A percentile compares a stretch with the other conserved stretches of the same genome.
Conservation (phyloP, 208 protist species). For the Acanthamoeba culbertsoni region DNA sequence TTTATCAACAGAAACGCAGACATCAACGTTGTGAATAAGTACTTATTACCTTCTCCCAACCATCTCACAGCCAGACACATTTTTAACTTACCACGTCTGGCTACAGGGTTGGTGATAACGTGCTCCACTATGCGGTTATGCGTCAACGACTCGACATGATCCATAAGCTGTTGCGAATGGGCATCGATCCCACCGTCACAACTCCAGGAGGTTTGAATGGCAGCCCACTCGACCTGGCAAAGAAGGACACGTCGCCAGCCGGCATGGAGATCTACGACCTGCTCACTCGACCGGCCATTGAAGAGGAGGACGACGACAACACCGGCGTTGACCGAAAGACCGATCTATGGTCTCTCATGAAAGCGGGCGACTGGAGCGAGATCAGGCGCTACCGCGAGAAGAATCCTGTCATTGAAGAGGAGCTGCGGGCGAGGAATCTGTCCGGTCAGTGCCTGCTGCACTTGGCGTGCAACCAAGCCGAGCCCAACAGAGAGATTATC, state of each 20-base stretch:
- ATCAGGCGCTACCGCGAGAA: neutral
- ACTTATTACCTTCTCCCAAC: neutral
- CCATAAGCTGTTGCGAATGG: neutral
- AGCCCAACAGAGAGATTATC: conserved; percentile 19
- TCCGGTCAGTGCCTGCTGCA: neutral
- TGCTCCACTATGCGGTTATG: neutral
- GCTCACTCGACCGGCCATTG: neutral
- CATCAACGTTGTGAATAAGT: conserved; percentile 23
- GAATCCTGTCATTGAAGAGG: neutral
- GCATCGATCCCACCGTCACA: neutral
- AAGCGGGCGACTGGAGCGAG: neutral
- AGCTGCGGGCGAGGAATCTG: neutral
- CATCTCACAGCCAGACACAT: too few species aligned
- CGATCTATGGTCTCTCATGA: neutral
- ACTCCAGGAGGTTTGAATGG: neutral
- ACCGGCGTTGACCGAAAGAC: neutral
- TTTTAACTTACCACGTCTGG: neutral
- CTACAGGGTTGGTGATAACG: conserved; percentile 26
- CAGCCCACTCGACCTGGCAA: neutral
- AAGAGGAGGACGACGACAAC: neutral
- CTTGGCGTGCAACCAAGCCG: neutral
- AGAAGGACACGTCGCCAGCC: neutral
- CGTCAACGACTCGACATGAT: neutral
- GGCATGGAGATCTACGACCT: neutral
- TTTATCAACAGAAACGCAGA: conserved; percentile 26